phyloP scores from a whole-genome alignment of 2,329 filamentous ascomycete genomes.

The Cercospora sojina region DNA sequence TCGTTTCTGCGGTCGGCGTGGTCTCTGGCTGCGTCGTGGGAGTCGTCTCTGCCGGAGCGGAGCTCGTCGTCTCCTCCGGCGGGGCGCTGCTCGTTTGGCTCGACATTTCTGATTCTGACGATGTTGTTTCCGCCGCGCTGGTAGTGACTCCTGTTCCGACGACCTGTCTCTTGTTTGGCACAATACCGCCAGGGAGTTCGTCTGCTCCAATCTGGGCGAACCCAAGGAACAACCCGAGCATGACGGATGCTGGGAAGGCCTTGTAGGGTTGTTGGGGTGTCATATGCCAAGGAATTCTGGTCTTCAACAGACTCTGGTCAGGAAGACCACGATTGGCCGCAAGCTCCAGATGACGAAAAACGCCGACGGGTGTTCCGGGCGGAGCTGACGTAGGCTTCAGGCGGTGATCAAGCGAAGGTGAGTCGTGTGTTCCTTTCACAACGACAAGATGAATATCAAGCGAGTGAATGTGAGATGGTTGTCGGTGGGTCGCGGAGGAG shows the following conservation, averaged over 20 bases:
- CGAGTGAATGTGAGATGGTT: not conserved
- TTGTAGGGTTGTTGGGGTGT: slow-evolving; percentile 4
- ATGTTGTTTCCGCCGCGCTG: slow-evolving; percentile 15
- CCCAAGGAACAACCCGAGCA: slow-evolving; percentile 34
- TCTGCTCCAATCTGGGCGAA: slow-evolving; percentile 36
- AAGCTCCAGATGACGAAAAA: not conserved
- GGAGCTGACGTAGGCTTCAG: not conserved
- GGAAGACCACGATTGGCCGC: not conserved
- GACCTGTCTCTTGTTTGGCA: slow-evolving; percentile 37
- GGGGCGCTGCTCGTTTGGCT: slow-evolving; percentile 13
- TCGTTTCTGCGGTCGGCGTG: slow-evolving; percentile 21
- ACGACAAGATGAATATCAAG: not conserved
- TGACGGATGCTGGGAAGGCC: slow-evolving; percentile 20
- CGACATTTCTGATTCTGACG: slow-evolving; percentile 14
- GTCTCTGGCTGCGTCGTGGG: slow-evolving; percentile 5
- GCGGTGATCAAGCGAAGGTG: not conserved
- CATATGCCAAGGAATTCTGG: slow-evolving; percentile 11
- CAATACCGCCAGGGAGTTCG: slow-evolving; percentile 35
- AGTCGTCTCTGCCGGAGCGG: not conserved
- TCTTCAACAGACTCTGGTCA: not conserved
- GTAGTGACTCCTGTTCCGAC: slow-evolving; percentile 34
- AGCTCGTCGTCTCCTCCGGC: slow-evolving; percentile 12
- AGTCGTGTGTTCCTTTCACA: not conserved
- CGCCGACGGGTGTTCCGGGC: not conserved
- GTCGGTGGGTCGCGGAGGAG: not conserved